phyloP scores from a whole-genome alignment of 192 early-diverging fungal genomes.

The Geranomyces michiganensis region DNA sequence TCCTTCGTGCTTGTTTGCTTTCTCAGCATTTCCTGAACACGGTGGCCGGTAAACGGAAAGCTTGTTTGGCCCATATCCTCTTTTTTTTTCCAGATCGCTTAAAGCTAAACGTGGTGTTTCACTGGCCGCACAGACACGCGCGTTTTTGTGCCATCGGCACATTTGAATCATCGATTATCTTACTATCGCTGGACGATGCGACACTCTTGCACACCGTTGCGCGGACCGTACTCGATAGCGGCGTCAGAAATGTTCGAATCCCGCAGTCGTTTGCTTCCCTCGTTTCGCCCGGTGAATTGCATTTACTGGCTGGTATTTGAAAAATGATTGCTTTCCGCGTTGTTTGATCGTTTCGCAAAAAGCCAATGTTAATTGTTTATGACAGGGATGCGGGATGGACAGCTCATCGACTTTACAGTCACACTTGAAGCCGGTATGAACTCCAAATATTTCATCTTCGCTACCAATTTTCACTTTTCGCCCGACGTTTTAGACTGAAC shows the following conservation, averaged over 20 bases:
- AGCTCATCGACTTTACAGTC: neutral
- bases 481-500: too few species aligned
- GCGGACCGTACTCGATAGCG: neutral
- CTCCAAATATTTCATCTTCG: neutral
- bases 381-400: constrained; percentile 1
- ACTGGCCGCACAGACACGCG: neutral
- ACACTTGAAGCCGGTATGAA: too few species aligned
- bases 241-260: constrained; percentile 5
- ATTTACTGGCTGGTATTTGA: constrained; percentile 13
- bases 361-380: neutral
- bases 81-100: too few species aligned
- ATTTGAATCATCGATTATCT: constrained; percentile 2
- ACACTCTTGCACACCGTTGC: neutral
- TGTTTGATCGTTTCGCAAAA: too few species aligned
- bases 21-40: neutral
- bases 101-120: too few species aligned
- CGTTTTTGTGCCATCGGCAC: constrained; percentile 11
- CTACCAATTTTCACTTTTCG: too few species aligned
- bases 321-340: too few species aligned
- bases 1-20: constrained; percentile 4
- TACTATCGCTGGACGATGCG: constrained; percentile 12
- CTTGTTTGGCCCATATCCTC: too few species aligned
- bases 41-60: neutral
- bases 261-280: constrained; percentile 22
- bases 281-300: neutral